These are phyloP conservation scores for Entrophospora sp. DNA, from an alignment of 192 early-diverging fungal species.

Conservation along the genomic window DNA sequence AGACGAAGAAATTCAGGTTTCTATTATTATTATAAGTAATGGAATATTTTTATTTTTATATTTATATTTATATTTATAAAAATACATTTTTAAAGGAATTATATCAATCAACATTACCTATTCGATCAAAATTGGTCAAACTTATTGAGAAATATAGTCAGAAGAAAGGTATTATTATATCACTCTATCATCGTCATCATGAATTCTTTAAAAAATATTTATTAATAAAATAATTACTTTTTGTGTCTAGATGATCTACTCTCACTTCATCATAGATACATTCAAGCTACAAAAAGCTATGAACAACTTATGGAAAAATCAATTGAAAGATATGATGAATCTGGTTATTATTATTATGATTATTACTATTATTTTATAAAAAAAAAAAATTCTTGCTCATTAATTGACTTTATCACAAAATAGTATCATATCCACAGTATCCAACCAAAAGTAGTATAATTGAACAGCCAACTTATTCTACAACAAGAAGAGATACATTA, in stretches of 20 bases:
- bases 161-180: constrained; percentile 60
- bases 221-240: background rate
- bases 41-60: background rate
- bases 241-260: constrained; percentile 57
- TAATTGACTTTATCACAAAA: no score
- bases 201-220: background rate
- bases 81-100: constrained; percentile 29
- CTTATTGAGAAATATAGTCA: constrained; percentile 74
- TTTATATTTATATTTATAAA: background rate
- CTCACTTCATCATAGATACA: constrained; percentile 63
- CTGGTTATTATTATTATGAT: no score
- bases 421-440: no score
- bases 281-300: constrained; percentile 60
- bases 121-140: constrained; percentile 79
- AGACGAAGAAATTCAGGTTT: constrained; percentile 74
- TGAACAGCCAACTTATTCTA: no score
- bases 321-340: constrained; percentile 50
- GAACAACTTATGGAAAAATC: constrained; percentile 62
- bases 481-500: no score
- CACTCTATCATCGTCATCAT: background rate
- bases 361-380: no score
- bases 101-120: constrained; percentile 71
- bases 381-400: no score
- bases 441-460: no score
- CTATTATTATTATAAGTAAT: constrained; percentile 6